Evolutionary conservation across 257 asterid species (phyloP), one percentile per base, ranked within the genome.

Genomic region (Osmanthus fragrans): DNA sequence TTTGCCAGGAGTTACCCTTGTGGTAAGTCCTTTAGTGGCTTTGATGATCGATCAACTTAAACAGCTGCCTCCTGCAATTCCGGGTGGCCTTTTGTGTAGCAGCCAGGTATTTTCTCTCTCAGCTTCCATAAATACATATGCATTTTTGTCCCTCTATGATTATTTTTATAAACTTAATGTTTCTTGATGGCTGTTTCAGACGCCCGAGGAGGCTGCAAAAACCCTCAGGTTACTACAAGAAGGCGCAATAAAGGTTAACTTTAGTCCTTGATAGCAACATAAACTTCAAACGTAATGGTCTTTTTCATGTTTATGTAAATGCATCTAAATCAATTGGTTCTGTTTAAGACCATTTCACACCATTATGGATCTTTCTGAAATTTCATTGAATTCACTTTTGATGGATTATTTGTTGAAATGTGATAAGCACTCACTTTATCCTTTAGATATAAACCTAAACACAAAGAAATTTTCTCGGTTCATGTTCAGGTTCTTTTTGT

Each of bases 1-100:
- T 72, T 81, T 95, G 42, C 91, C 89, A 27, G 99, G 99, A 76
- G 69, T 89, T 76, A 93, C 97, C 0, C 86, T 95, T 36, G 99
- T 95, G 51, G 91, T 93, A 58, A 93, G 99, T 82, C 99, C 99
- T 78, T 86, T 95, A 79, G 89, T 95, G 47, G 92, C 99, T 74
- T 88, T 95, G 90, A 95, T 95, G 98, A 88, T 93, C 76, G 99
- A 93, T 92, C 99, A 95, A 84, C 94, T 95, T 76, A 93, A 90
- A 84, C 96, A 95, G 74, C 77, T 93, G 70, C 96, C 97, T 72
- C 87, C 93, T 36, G 84, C 89, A 64, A 87, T 95, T 83, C 87
- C 73, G 25, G 99, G 99, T 34, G 96, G 94, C 77, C 92, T 95
- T 78, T 81, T 95, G 77, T 87, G 87, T 76, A 90, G 99, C 85